Conservation (phyloP, 73 alveolate genomes). For the Tetrahymena borealis region DNA sequence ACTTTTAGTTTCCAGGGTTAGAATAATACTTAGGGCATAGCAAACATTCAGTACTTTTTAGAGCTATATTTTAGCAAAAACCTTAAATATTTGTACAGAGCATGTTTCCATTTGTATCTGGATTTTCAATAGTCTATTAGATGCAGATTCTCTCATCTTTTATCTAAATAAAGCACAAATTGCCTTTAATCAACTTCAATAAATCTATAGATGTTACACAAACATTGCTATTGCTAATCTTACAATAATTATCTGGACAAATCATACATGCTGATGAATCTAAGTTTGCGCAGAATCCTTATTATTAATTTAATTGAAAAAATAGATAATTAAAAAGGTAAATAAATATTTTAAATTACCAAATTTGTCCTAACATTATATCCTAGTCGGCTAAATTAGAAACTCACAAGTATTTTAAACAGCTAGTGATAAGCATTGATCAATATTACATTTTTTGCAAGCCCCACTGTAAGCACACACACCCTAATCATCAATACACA, state of each 20-base stretch:
- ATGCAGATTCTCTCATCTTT: background rate
- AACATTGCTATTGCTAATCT: background rate
- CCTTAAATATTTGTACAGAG: background rate
- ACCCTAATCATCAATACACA: background rate
- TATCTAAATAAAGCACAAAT: background rate
- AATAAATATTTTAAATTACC: background rate
- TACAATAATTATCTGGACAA: background rate
- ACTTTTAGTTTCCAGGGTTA: background rate
- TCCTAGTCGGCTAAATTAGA: background rate
- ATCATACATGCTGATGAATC: no score
- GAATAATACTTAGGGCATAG: background rate
- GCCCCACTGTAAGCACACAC: background rate
- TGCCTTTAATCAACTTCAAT: background rate
- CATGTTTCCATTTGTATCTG: background rate
- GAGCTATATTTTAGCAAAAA: background rate
- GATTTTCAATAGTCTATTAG: background rate
- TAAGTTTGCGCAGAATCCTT: no score
- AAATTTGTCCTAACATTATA: background rate
- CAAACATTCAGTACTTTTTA: background rate
- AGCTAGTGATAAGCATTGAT: background rate
- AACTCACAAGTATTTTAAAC: background rate
- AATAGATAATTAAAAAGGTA: no score
- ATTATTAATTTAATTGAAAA: no score
- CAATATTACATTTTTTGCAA: background rate
- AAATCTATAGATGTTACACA: background rate